Evolutionary conservation across 805 yeast genomes (phyloP).

Genomic region (Cyberlindnera misumaiensis): DNA sequence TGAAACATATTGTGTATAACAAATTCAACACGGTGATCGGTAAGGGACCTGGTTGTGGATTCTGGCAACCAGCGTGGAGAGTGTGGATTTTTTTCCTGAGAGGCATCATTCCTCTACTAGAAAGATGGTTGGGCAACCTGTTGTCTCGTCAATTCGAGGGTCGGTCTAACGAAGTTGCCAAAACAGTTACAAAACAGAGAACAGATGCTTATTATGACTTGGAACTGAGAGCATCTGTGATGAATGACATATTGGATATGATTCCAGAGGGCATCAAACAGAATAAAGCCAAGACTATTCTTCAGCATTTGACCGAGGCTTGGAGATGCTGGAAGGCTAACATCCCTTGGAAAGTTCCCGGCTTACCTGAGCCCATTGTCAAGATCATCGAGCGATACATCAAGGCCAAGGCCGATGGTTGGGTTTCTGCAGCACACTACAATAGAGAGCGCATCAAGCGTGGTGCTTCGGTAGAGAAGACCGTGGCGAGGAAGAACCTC

Average conservation of each 20-base stretch:
- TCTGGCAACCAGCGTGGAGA: constrained; percentile 99
- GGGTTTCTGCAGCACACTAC: constrained; percentile 90
- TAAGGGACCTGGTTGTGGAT: constrained; percentile 98
- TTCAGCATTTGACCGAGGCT: constrained; percentile 94
- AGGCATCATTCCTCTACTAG: constrained; percentile 86
- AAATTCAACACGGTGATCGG: constrained; percentile 82
- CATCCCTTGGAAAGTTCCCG: constrained; percentile 96
- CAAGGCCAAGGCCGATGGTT: constrained; percentile 93
- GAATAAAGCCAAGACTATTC: constrained; percentile 74
- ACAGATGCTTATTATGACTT: constrained; percentile 92
- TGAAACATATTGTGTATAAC: constrained; percentile 86
- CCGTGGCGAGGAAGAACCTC: constrained; percentile 86
- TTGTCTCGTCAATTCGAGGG: constrained; percentile 95
- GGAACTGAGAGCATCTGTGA: constrained; percentile 87
- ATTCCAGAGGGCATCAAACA: constrained; percentile 92
- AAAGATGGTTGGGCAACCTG: constrained; percentile 91
- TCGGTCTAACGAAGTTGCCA: constrained; percentile 85
- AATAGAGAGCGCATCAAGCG: constrained; percentile 82
- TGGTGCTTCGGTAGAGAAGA: constrained; percentile 92
- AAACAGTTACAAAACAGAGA: constrained; percentile 92
- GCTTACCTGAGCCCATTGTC: constrained; percentile 86
- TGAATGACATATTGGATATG: constrained; percentile 95
- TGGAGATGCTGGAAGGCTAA: constrained; percentile 99
- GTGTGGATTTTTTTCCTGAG: constrained; percentile 91
- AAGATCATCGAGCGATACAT: constrained; percentile 82